A percentile compares a stretch with the other conserved stretches of the same genome.
These are phyloP conservation scores for Rubia peregrina DNA, from an alignment of 305 asterid species.

Conservation along the genomic window DNA sequence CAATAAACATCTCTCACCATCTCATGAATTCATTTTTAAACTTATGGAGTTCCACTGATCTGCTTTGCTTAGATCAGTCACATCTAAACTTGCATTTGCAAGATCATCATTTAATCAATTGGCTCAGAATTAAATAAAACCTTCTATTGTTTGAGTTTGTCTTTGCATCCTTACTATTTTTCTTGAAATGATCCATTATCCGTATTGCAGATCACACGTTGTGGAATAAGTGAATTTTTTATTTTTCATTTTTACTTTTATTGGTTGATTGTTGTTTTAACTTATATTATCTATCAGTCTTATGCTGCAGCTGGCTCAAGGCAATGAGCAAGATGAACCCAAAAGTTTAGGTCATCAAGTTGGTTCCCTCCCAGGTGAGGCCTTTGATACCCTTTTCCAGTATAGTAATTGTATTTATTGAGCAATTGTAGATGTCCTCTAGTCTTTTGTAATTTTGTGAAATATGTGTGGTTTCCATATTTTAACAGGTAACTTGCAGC, in stretches of 20 bases:
- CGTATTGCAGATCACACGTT: neutral
- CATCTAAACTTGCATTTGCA: neutral
- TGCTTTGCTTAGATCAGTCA: neutral
- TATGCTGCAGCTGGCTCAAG: slow-evolving; percentile 33
- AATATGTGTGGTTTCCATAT: slow-evolving; percentile 10
- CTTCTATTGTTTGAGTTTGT: neutral
- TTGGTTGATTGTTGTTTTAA: neutral
- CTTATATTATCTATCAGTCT: slow-evolving; percentile 26
- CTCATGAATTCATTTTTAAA: neutral
- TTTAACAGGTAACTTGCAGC: slow-evolving; percentile 51
- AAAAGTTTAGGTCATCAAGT: slow-evolving; percentile 26
- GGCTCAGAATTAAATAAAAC: neutral
- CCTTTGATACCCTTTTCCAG: slow-evolving; percentile 5
- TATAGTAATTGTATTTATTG: slow-evolving; percentile 1
- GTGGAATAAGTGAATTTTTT: neutral
- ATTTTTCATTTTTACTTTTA: neutral
- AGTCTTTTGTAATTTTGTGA: neutral
- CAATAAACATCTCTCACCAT: neutral
- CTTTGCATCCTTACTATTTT: neutral
- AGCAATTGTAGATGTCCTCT: neutral
- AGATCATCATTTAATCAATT: neutral
- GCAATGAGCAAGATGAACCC: slow-evolving; percentile 33
- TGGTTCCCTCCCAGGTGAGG: slow-evolving; percentile 31
- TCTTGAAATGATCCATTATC: neutral
- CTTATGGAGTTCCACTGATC: neutral